Base-by-base conservation (phyloP, 2,329 filamentous ascomycete genomes). In the Colletotrichum truncatum region DNA sequence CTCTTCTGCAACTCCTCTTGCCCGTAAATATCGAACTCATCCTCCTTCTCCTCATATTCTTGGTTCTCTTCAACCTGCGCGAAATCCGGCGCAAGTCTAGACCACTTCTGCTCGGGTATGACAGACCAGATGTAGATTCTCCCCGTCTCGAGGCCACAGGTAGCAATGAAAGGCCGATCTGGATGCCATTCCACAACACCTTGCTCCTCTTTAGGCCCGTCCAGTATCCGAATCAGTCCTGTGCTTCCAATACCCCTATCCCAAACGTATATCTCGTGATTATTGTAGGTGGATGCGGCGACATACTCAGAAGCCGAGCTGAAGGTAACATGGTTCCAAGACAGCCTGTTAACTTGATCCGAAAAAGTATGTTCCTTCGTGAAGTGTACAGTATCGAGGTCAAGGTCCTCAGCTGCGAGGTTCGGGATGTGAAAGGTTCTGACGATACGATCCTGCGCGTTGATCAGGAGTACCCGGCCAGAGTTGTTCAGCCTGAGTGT, bases 151-250 rank as follows among this genome's bases (percentile, higher is more conserved):
- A 98, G 85, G 4, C 96, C 95, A 69, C 94, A 97, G 14, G 94
- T 96, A 4, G 93, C 94, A 32, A 99, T 88, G 70, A 98, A 85
- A 0, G 96, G 93, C 28, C 92, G 88, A 67, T 91, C 89, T 1
- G 96, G 96, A 75, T 99, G 96, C 96, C 96, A 99, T 80, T 99
- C 96, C 25, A 99, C 94, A 4, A 97, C 92, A 1, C 95, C 95
- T 67, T 98, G 89, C 78, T 99, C 97, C 79, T 99, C 96, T 73
- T 97, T 97, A 1, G 95, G 94, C 1, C 96, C 95, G 77, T 99
- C 97, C 38, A 99, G 85, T 82, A 99, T 99, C 77, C 97, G 97
- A 56, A 98, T 94, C 62, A 99, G 82, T 4, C 63, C 63, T 18
- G 63, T 66, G 78, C 93, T 97, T 53, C 96, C 96, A 73, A 97